Evolutionary conservation across 495 filamentous ascomycete genomes (phyloP), one percentile per base, ranked within the genome.

Genomic region (Penicillium mononematosum): DNA sequence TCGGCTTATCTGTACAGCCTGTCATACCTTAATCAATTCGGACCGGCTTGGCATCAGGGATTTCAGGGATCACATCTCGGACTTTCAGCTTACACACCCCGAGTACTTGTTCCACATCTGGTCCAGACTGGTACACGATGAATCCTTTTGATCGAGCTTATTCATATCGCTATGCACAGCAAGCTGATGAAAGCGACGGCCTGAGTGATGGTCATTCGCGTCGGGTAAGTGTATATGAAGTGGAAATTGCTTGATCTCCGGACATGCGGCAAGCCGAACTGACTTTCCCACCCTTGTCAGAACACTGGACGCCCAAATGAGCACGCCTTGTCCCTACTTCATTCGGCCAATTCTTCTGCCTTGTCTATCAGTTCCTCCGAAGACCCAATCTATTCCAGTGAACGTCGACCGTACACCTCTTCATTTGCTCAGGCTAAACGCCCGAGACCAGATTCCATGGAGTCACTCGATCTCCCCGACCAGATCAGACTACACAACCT

Each of bases 231-330:
- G 32, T 41, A 45, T 10, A 20, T 34, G 29, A 29, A 47, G 31
- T 19, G 53, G 53, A 55, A 46, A 55, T 55, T 27, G 22, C 43
- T 29, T 27, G 22, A n/a, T 47, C 44, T 39, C 24, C 12, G 22
- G 22, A n/a, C n/a, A 39, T 55, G 53, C 32, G 44, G 43, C 53
- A 55, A 55, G 43, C 53, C 53, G 44, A 55, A 17, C 32, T 55
- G 34, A 55, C 42, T 17, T 47, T 2, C 31, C 20, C 32, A 34
- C 31, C 24, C 2, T 36, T 25, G 10, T 9, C 31, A 55, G 53
- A 46, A 47, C 19, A n/a, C 31, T 16, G 20, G 41, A 9, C 16
- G 1, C 20, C 8, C 43, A 55, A 36, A 47, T 47, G 53, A 38
- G 22, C 53, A 47, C 20, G 24, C 22, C 2, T 8, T 39, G 10